These are phyloP conservation scores for Copromyces sp. DNA, from an alignment of 495 filamentous ascomycete species.

Conservation along the genomic window DNA sequence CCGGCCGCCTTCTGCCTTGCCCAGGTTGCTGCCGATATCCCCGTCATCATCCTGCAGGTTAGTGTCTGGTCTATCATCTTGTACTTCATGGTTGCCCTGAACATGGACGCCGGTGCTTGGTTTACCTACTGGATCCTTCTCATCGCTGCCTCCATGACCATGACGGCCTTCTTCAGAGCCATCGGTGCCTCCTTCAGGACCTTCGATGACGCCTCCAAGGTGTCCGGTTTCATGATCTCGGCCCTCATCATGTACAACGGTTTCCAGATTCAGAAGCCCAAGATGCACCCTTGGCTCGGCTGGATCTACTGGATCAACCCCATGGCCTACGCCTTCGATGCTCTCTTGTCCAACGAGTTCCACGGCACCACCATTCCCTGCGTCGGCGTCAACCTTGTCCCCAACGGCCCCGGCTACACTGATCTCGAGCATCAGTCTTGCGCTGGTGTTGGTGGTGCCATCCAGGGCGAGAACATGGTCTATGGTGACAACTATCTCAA, in stretches of 20 bases:
- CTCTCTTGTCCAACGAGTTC: constrained; percentile 60
- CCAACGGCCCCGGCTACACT: constrained; percentile 46
- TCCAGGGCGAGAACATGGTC: constrained; percentile 42
- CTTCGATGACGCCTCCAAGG: constrained; percentile 47
- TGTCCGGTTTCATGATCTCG: constrained; percentile 47
- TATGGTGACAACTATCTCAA: constrained; percentile 50
- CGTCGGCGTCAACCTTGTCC: constrained; percentile 42
- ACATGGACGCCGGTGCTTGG: constrained; percentile 60
- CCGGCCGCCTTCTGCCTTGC: constrained; percentile 71
- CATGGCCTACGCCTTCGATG: constrained; percentile 63
- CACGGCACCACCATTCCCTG: constrained; percentile 41
- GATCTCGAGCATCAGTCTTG: constrained; percentile 47
- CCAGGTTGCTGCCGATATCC: constrained; percentile 67
- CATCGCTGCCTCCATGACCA: constrained; percentile 50
- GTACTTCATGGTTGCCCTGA: constrained; percentile 65
- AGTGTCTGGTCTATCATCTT: constrained; percentile 61
- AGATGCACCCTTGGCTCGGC: constrained; percentile 67
- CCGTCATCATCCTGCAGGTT: constrained; percentile 61
- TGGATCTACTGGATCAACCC: constrained; percentile 75
- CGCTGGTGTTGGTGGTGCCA: constrained; percentile 40
- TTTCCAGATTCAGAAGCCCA: constrained; percentile 56
- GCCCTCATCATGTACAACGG: constrained; percentile 65
- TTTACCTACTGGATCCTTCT: constrained; percentile 60
- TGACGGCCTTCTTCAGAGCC: constrained; percentile 59
- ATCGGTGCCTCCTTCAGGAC: constrained; percentile 54